These are phyloP conservation scores for Thermochaetoides dissita DNA, from an alignment of 2,329 filamentous ascomycete genomes.

Conservation along the genomic window DNA sequence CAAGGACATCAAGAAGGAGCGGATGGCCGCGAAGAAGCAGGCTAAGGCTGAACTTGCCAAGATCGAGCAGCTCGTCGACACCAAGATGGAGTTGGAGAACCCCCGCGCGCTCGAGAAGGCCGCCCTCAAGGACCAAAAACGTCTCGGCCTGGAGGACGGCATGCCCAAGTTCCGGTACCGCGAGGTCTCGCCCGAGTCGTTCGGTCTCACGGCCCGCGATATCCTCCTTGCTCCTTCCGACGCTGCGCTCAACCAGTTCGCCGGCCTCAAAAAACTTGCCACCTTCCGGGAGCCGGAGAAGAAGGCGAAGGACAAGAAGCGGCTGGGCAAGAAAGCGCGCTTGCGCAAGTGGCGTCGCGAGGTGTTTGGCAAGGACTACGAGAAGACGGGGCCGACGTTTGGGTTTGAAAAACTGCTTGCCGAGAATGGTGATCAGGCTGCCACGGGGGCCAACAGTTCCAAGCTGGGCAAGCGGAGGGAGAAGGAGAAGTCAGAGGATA, in stretches of 20 bases:
- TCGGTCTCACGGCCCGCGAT: constrained; percentile 78
- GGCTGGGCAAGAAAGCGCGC: constrained; percentile 81
- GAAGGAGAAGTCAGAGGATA: constrained; percentile 9
- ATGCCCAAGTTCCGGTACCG: constrained; percentile 98
- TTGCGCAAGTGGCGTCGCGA: constrained; percentile 71
- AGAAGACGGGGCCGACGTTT: constrained; percentile 41
- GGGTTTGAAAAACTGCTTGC: constrained; percentile 33
- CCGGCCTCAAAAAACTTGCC: constrained; percentile 87
- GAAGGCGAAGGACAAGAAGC: constrained; percentile 79
- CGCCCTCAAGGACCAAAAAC: constrained; percentile 8
- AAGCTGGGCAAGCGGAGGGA: constrained; percentile 19
- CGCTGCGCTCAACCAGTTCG: constrained; percentile 73
- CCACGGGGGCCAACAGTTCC: too few relatives aligned
- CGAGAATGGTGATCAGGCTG: too few relatives aligned
- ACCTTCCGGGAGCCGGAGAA: constrained; percentile 77
- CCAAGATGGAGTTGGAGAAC: constrained; percentile 60
- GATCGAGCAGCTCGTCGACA: constrained; percentile 75
- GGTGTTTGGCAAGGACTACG: constrained; percentile 45
- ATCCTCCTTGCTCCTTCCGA: constrained; percentile 83
- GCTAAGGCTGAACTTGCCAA: constrained; percentile 69
- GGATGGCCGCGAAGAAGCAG: constrained; percentile 47
- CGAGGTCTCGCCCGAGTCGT: constrained; percentile 79
- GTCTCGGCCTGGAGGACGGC: too few relatives aligned
- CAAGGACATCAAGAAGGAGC: constrained; percentile 46
- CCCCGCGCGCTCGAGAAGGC: constrained; percentile 41